Evolutionary conservation across 2,329 filamentous ascomycete genomes (phyloP).

Genomic region (Xylaria sp.): DNA sequence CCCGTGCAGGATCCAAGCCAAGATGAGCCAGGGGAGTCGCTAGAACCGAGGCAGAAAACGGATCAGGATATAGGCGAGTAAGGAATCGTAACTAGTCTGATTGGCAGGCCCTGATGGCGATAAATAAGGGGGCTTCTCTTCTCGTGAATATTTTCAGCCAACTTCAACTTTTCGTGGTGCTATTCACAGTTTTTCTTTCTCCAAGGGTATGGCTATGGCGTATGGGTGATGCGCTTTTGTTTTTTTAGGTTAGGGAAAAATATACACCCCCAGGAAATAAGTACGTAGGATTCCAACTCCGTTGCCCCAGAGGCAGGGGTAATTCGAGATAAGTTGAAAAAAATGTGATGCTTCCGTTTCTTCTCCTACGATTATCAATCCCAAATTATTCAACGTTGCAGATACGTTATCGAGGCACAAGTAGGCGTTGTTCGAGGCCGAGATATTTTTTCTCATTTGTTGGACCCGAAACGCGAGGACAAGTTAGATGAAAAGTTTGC

Average conservation of each 20-base stretch:
- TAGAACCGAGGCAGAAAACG: conserved; percentile 6
- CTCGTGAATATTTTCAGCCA: conserved; percentile 12
- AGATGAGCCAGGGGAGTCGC: conserved; percentile 15
- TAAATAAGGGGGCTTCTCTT: conserved; percentile 14
- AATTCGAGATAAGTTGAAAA: conserved; percentile 23
- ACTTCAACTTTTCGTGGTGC: conserved; percentile 20
- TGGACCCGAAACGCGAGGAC: conserved; percentile 74
- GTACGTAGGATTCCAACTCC: conserved; percentile 23
- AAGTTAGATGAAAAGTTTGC: conserved; percentile 79
- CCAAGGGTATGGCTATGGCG: conserved; percentile 36
- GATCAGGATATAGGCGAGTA: background rate
- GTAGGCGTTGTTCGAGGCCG: background rate
- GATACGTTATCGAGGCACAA: background rate
- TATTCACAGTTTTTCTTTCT: conserved; percentile 26
- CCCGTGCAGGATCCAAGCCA: conserved; percentile 21
- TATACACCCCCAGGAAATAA: conserved; percentile 32
- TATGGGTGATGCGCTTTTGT: conserved; percentile 28
- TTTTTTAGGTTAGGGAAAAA: conserved; percentile 27
- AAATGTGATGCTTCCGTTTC: conserved; percentile 36
- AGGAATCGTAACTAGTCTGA: background rate
- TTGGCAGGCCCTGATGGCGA: background rate
- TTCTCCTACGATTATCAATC: conserved; percentile 9
- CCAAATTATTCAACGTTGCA: background rate
- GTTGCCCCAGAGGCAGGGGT: conserved; percentile 1
- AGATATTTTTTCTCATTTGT: conserved; percentile 51